These are phyloP conservation scores for Euphrasia confusa DNA, from an alignment of 257 asterid species.

Conservation along the genomic window DNA sequence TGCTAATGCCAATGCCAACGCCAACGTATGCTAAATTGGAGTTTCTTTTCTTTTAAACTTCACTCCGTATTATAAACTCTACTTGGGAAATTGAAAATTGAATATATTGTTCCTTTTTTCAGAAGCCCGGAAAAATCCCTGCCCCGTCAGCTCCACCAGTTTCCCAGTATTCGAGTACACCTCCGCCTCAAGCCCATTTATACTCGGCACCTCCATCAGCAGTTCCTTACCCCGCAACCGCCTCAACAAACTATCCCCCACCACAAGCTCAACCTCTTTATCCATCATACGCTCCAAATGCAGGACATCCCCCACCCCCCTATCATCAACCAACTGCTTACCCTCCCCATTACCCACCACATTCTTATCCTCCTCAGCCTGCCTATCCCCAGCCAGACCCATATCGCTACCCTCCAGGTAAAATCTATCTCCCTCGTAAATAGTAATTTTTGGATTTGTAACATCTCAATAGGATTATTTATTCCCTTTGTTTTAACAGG, in stretches of 20 bases:
- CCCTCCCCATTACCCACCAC: constrained; percentile 35
- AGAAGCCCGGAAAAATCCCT: constrained; percentile 38
- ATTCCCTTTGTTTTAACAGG: constrained; percentile 28
- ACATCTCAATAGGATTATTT: too few relatives aligned
- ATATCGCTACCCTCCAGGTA: constrained; percentile 43
- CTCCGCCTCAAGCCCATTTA: constrained; percentile 27
- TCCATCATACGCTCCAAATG: constrained; percentile 35
- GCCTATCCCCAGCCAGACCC: constrained; percentile 27
- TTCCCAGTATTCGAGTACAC: constrained; percentile 24
- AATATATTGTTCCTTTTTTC: background rate
- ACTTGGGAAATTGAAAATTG: background rate
- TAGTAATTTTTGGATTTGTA: too few relatives aligned
- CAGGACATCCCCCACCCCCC: constrained; percentile 44
- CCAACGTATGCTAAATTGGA: constrained; percentile 34
- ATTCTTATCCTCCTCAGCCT: background rate
- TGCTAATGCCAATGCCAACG: constrained; percentile 35
- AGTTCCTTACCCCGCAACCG: constrained; percentile 33
- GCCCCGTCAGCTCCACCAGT: constrained; percentile 43
- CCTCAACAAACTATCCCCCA: constrained; percentile 25
- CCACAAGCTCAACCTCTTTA: constrained; percentile 17
- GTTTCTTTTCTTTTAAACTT: constrained; percentile 1
- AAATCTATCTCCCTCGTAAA: background rate
- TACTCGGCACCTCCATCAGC: constrained; percentile 38
- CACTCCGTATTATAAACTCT: background rate
- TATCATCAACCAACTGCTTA: constrained; percentile 38